phyloP scores from a whole-genome alignment of 495 filamentous ascomycete species.

The Venustampulla echinocandica region DNA sequence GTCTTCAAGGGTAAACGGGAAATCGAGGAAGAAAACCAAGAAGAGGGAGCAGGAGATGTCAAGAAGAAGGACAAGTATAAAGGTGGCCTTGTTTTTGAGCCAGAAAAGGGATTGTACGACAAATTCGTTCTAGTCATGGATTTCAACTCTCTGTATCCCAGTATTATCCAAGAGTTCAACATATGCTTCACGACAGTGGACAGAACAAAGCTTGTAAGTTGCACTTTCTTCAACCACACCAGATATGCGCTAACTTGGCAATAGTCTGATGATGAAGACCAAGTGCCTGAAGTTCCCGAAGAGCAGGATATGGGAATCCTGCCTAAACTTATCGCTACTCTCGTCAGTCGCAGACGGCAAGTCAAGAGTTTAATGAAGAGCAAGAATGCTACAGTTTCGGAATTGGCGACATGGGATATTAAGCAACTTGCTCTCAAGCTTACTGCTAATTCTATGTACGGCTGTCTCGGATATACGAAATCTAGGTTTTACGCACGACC shows the following conservation, averaged over 20 bases:
- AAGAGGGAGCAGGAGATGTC: constrained; percentile 57
- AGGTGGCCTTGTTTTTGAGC: constrained; percentile 95
- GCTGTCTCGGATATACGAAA: constrained; percentile 90
- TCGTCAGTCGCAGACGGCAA: constrained; percentile 77
- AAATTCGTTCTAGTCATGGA: constrained; percentile 98
- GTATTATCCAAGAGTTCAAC: constrained; percentile 98
- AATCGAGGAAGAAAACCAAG: constrained; percentile 58
- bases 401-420: constrained; percentile 94
- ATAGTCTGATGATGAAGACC: constrained; percentile 73
- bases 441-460: constrained; percentile 99
- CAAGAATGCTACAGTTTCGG: constrained; percentile 72
- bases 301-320: constrained; percentile 72
- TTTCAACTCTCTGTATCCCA: constrained; percentile 97
- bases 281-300: constrained; percentile 57
- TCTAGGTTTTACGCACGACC: constrained; percentile 96
- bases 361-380: constrained; percentile 97
- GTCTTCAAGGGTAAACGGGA: constrained; percentile 60
- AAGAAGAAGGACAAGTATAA: constrained; percentile 99
- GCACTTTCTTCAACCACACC: not conserved
- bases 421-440: constrained; percentile 94
- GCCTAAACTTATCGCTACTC: constrained; percentile 78
- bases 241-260: constrained; percentile 8
- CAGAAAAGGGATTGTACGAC: constrained; percentile 94
- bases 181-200: constrained; percentile 99
- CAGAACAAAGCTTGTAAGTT: constrained; percentile 50